Conservation (phyloP, 148 eudicot genomes). For the Cornus kousa region DNA sequence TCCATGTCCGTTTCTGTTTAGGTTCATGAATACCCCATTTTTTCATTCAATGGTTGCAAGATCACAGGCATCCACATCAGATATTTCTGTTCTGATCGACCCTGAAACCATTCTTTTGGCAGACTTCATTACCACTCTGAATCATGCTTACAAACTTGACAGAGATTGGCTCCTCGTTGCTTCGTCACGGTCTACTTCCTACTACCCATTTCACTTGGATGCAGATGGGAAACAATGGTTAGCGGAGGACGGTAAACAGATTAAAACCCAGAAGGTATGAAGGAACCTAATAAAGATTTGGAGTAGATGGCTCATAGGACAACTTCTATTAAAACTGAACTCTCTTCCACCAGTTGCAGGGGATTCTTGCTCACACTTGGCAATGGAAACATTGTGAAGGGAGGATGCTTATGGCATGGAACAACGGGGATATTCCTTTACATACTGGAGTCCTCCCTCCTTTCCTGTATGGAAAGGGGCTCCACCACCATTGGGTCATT, state of each 20-base stretch:
- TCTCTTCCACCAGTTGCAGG: slow-evolving; percentile 78
- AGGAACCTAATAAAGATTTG: slow-evolving; percentile 21
- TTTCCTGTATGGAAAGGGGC: slow-evolving; percentile 72
- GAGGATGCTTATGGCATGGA: slow-evolving; percentile 88
- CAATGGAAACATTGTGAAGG: slow-evolving; percentile 42
- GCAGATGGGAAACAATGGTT: slow-evolving; percentile 62
- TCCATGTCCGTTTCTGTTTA: slow-evolving; percentile 21
- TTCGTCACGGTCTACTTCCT: slow-evolving; percentile 44
- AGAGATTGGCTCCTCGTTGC: slow-evolving; percentile 87
- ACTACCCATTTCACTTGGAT: slow-evolving; percentile 60
- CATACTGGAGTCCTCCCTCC: slow-evolving; percentile 91
- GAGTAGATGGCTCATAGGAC: slow-evolving; percentile 8
- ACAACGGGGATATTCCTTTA: slow-evolving; percentile 67
- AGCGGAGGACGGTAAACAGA: slow-evolving; percentile 41
- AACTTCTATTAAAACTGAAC: slow-evolving; percentile 18
- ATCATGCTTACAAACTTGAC: slow-evolving; percentile 67
- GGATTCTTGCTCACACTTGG: slow-evolving; percentile 36
- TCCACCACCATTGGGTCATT: slow-evolving; percentile 76
- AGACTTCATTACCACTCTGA: slow-evolving; percentile 59
- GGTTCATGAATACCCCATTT: slow-evolving; percentile 73
- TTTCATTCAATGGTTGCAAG: slow-evolving; percentile 97
- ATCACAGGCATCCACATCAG: slow-evolving; percentile 64
- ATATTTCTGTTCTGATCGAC: slow-evolving; percentile 67
- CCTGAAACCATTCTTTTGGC: slow-evolving; percentile 76
- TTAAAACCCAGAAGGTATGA: slow-evolving; percentile 55